A percentile compares a stretch with the other conserved stretches of the same genome.
Conservation (phyloP, 805 yeast genomes). For the Candida quercuum region DNA sequence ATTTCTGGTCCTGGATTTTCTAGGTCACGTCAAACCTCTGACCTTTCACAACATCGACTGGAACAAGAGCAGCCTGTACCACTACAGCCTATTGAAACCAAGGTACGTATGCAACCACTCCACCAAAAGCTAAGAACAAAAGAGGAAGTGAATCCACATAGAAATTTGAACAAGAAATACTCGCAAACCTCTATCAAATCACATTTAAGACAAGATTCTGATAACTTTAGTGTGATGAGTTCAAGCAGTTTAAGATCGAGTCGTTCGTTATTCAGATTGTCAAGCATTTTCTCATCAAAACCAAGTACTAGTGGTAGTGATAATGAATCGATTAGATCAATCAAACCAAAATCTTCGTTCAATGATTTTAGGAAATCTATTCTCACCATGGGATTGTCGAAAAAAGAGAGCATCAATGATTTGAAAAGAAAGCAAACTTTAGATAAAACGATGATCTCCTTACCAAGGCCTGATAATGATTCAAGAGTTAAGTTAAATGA, state of each 20-base stretch:
- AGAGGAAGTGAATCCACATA: neutral
- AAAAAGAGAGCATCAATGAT: conserved; percentile 20
- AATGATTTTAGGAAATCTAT: conserved; percentile 27
- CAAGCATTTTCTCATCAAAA: conserved; percentile 20
- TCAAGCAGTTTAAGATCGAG: conserved; percentile 18
- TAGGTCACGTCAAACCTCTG: too few species aligned
- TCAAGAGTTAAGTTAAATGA: conserved; percentile 50
- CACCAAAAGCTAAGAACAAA: too few species aligned
- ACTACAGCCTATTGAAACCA: too few species aligned
- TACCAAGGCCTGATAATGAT: conserved; percentile 49
- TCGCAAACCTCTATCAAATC: neutral
- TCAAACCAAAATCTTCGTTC: conserved; percentile 20
- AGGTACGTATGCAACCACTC: too few species aligned
- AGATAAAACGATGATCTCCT: conserved; percentile 42
- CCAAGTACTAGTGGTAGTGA: conserved; percentile 11
- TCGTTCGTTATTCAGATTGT: conserved; percentile 22
- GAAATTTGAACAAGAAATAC: neutral
- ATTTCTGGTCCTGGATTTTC: too few species aligned
- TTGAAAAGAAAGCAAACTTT: conserved; percentile 15
- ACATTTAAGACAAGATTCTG: conserved; percentile 9
- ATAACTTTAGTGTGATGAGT: conserved; percentile 15
- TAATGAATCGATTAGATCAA: conserved; percentile 20
- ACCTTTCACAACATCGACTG: too few species aligned
- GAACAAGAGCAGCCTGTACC: too few species aligned
- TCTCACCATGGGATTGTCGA: conserved; percentile 18